Evolutionary conservation across 108 stramenopile species (phyloP).

Genomic region (Discostella pseudostelligera): DNA sequence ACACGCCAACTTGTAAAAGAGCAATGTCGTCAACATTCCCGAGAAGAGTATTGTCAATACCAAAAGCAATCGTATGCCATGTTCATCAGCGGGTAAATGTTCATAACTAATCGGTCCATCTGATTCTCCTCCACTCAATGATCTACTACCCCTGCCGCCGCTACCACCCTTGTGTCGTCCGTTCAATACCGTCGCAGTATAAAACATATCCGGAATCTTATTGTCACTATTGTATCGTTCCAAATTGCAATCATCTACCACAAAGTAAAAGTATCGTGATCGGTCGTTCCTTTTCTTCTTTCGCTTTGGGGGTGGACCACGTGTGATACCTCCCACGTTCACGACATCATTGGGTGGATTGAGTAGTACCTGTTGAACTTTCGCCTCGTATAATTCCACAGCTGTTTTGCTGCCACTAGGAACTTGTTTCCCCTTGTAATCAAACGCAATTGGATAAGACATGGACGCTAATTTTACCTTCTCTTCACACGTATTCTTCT

Average conservation of each 20-base stretch:
- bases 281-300: constrained; percentile 41
- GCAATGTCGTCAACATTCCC: constrained; percentile 34
- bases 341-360: constrained; percentile 16
- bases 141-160: constrained; percentile 3
- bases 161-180: neutral
- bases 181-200: constrained; percentile 26
- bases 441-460: constrained; percentile 42
- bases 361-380: constrained; percentile 5
- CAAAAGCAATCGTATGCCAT: constrained; percentile 54
- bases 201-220: constrained; percentile 55
- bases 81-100: constrained; percentile 81
- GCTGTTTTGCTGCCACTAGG: constrained; percentile 12
- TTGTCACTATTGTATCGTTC: constrained; percentile 64
- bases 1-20: constrained; percentile 40
- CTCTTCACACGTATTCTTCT: constrained; percentile 59
- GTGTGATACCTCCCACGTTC: neutral
- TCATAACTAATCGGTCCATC: constrained; percentile 19
- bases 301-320: constrained; percentile 2
- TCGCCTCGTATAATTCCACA: constrained; percentile 27
- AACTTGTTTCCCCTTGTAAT: constrained; percentile 40
- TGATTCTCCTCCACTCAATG: neutral
- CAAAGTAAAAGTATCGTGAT: constrained; percentile 69
- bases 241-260: constrained; percentile 75
- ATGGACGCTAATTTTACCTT: constrained; percentile 45
- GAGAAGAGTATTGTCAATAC: constrained; percentile 54